A percentile compares a stretch with the other conserved stretches of the same genome.
Evolutionary conservation across 768 basidiomycete species (phyloP).

Genomic region (Amanita rubescens): DNA sequence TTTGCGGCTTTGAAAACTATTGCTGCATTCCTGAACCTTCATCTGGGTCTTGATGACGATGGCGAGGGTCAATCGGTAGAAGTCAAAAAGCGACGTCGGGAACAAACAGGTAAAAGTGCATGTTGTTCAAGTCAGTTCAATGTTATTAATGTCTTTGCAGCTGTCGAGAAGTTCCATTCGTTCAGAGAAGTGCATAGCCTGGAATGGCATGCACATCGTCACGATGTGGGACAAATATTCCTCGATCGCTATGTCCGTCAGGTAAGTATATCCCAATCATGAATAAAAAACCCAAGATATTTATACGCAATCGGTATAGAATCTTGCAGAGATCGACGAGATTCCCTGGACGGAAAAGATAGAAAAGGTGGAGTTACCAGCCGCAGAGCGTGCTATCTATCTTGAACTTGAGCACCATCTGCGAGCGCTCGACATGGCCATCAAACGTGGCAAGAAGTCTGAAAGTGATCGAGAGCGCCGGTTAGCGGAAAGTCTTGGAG

Average conservation of each 20-base stretch:
- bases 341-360: slow-evolving; percentile 70
- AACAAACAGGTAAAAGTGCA: slow-evolving; percentile 66
- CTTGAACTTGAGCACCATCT: slow-evolving; percentile 91
- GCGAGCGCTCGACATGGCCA: slow-evolving; percentile 84
- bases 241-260: slow-evolving; percentile 79
- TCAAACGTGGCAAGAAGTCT: slow-evolving; percentile 50
- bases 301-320: slow-evolving; percentile 37
- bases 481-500: slow-evolving; percentile 80
- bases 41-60: slow-evolving; percentile 88
- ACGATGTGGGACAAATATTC: slow-evolving; percentile 76
- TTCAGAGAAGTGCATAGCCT: slow-evolving; percentile 91
- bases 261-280: slow-evolving; percentile 33
- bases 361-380: slow-evolving; percentile 67
- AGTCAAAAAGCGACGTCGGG: slow-evolving; percentile 73
- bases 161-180: slow-evolving; percentile 90
- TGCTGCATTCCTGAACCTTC: slow-evolving; percentile 80
- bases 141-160: slow-evolving; percentile 27
- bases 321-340: slow-evolving; percentile 94
- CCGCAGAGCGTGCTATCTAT: slow-evolving; percentile 92
- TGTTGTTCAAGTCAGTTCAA: background rate
- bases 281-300: background rate
- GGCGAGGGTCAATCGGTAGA: slow-evolving; percentile 69
- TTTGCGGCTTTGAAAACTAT: slow-evolving; percentile 90
- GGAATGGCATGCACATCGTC: slow-evolving; percentile 89
- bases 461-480: slow-evolving; percentile 87